A percentile compares a stretch with the other conserved stretches of the same genome.
These are phyloP conservation scores for Talaromyces sp. DNA, from an alignment of 2,329 filamentous ascomycete species.

Conservation along the genomic window DNA sequence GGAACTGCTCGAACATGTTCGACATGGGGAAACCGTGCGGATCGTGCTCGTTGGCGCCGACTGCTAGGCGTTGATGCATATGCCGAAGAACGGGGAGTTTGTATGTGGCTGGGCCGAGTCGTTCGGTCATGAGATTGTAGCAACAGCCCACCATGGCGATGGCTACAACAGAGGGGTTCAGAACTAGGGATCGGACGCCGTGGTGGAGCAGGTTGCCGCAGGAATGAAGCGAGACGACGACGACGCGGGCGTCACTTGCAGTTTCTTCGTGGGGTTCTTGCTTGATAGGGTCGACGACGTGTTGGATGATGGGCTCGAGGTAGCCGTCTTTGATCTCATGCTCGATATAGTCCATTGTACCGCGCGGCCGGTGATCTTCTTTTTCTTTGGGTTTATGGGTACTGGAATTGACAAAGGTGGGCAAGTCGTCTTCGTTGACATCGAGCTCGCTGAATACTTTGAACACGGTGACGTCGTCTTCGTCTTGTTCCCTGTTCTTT, in stretches of 20 bases:
- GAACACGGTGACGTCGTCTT: constrained; percentile 21
- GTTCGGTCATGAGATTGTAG: constrained; percentile 93
- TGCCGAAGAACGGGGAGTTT: constrained; percentile 75
- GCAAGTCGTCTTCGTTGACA: constrained; percentile 25
- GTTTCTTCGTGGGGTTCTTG: not conserved
- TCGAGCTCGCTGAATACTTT: constrained; percentile 31
- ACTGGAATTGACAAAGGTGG: not conserved
- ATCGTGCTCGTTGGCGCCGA: constrained; percentile 69
- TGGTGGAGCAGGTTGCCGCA: constrained; percentile 97
- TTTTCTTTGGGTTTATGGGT: constrained; percentile 14
- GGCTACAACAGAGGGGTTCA: constrained; percentile 81
- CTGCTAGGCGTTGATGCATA: constrained; percentile 62
- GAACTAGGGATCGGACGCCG: constrained; percentile 75
- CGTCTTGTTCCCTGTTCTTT: constrained; percentile 1
- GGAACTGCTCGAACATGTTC: constrained; percentile 55
- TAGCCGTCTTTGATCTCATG: constrained; percentile 41
- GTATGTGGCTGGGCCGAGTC: constrained; percentile 78
- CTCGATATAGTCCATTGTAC: constrained; percentile 39
- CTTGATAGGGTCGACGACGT: constrained; percentile 24
- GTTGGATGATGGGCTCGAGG: constrained; percentile 34
- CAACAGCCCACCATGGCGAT: constrained; percentile 96
- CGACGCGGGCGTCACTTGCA: constrained; percentile 44
- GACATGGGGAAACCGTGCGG: constrained; percentile 95
- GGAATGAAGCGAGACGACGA: constrained; percentile 93
- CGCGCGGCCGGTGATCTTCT: constrained; percentile 17